Evolutionary conservation across 2,329 filamentous ascomycete species (phyloP).

Genomic region (Ophiocordyceps robertsii): DNA sequence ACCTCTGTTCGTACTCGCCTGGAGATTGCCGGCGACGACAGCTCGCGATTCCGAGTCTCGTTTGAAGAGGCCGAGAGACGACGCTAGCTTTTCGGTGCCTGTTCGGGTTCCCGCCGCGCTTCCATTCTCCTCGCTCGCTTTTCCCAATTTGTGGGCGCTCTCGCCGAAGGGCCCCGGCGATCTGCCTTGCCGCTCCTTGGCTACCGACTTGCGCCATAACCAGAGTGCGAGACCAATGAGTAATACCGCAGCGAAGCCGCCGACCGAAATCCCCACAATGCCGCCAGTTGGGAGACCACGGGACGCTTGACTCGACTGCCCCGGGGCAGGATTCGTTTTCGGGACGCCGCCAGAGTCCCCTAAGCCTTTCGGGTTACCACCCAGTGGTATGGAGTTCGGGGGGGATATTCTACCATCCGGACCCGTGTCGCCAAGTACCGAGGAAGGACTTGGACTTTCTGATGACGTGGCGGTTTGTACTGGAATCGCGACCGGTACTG

Average conservation of each 20-base stretch:
- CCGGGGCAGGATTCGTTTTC: conserved; percentile 1
- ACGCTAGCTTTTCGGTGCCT: not conserved
- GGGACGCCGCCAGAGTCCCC: not conserved
- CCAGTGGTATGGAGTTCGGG: not conserved
- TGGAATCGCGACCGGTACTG: not conserved
- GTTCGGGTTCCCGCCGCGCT: conserved; percentile 26
- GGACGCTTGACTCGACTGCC: conserved; percentile 3
- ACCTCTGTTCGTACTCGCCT: conserved; percentile 25
- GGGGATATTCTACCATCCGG: not conserved
- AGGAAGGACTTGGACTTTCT: not conserved
- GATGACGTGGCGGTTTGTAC: not conserved
- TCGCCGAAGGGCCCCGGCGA: conserved; percentile 7
- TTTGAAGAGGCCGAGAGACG: not conserved
- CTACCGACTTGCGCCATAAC: conserved; percentile 31
- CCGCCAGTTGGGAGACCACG: conserved; percentile 14
- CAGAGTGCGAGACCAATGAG: conserved; percentile 35
- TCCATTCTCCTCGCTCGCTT: conserved; percentile 21
- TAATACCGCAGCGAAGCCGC: conserved; percentile 27
- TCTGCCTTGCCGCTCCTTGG: conserved; percentile 9
- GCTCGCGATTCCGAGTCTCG: conserved; percentile 1
- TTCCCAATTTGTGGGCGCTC: conserved; percentile 11
- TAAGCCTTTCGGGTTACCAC: not conserved
- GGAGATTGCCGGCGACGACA: conserved; percentile 11
- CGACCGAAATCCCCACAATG: conserved; percentile 38
- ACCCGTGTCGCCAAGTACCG: not conserved